Conservation (phyloP, 352 stramenopile species). For the Phytopythium vexans region DNA sequence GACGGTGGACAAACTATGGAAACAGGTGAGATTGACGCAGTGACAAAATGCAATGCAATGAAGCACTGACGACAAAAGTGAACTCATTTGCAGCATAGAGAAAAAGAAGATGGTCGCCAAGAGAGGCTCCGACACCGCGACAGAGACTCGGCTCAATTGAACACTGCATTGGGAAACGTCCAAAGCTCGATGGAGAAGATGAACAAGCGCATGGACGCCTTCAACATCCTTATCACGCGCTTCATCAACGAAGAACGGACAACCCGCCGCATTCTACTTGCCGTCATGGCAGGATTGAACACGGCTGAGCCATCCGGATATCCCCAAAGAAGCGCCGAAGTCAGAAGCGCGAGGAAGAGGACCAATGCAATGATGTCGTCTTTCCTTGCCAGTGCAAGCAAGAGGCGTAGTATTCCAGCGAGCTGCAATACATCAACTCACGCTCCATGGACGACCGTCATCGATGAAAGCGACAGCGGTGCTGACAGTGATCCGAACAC, state of each 20-base stretch:
- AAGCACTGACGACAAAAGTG: background rate
- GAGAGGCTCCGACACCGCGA: background rate
- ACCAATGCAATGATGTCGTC: too few relatives aligned
- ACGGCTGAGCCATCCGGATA: too few relatives aligned
- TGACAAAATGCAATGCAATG: background rate
- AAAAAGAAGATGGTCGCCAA: constrained; percentile 12
- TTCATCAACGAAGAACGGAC: constrained; percentile 8
- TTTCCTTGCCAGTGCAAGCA: too few relatives aligned
- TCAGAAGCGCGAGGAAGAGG: too few relatives aligned
- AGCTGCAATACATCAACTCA: too few relatives aligned
- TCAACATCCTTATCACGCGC: constrained; percentile 12
- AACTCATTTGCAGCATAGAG: background rate
- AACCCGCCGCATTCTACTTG: constrained; percentile 18
- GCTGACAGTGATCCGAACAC: too few relatives aligned
- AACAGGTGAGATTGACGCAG: constrained; percentile 25
- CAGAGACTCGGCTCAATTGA: constrained; percentile 1
- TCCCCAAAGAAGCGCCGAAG: too few relatives aligned
- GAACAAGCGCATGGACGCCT: constrained; percentile 19
- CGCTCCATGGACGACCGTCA: too few relatives aligned
- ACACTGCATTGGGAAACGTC: constrained; percentile 16
- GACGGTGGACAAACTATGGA: constrained; percentile 16
- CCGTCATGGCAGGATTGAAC: constrained; percentile 8
- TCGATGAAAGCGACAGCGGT: too few relatives aligned
- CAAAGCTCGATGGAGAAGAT: constrained; percentile 16
- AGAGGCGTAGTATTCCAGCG: too few relatives aligned